A percentile compares a stretch with the other conserved stretches of the same genome.
phyloP scores from a whole-genome alignment of 2,329 filamentous ascomycete genomes.

The Byssochlamys sp. region DNA sequence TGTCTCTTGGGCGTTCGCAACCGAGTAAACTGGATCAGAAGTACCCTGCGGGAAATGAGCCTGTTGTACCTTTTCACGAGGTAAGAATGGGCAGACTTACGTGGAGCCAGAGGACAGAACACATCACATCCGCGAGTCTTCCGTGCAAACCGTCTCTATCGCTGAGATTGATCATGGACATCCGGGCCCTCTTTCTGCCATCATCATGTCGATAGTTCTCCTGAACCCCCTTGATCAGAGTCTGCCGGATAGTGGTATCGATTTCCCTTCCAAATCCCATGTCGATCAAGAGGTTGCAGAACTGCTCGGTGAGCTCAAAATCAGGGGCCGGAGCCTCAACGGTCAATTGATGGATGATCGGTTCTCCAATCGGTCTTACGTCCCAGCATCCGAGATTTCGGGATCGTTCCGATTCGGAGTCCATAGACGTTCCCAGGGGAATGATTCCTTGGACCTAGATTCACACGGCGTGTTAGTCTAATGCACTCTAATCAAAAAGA shows the following conservation, averaged over 20 bases:
- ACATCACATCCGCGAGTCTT: background rate
- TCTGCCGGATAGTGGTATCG: background rate
- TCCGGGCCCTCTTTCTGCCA: background rate
- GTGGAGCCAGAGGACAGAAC: background rate
- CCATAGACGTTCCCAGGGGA: background rate
- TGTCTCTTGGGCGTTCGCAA: background rate
- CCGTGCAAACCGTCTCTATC: background rate
- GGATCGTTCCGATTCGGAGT: background rate
- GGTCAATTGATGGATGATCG: background rate
- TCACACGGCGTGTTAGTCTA: background rate
- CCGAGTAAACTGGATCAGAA: background rate
- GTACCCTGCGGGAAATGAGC: background rate
- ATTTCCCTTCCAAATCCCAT: background rate
- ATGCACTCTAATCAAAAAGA: background rate
- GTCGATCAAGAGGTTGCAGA: background rate
- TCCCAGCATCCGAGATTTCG: background rate
- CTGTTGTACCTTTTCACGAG: background rate
- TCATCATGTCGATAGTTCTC: background rate
- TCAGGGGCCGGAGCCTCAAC: background rate
- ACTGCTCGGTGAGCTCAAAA: background rate
- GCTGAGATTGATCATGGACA: background rate
- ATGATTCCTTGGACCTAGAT: background rate
- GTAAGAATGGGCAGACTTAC: background rate
- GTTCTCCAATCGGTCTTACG: background rate
- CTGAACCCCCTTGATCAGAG: background rate